Evolutionary conservation across 805 yeast genomes (phyloP), one percentile per base, ranked within the genome.

Genomic region (Danielia oregonensis): DNA sequence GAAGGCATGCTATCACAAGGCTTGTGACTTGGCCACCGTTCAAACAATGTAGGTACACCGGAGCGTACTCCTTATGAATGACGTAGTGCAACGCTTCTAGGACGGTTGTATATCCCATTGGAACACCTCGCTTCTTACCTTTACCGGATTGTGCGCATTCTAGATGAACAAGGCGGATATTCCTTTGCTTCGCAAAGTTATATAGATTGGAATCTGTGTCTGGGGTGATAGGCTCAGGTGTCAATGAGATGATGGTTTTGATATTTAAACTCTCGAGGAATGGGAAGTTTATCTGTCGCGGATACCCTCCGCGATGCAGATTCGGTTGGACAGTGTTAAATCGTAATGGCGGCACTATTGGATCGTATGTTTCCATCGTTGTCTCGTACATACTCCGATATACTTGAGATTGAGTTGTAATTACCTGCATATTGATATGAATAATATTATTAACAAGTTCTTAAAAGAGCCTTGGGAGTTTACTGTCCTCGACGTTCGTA

Each of bases 11-110:
- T 16, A 91, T 74, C 1, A 86, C 78, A 29, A 93, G 64, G 16
- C 91, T 77, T 0, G 95, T 86, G 2, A 86, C 82, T 44, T 86
- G 88, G 7, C 95, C 88, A 0, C 97, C 97, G 52, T 87, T 89
- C 17, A 80, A 63, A 57, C 97, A 91, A 58, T 91, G 96, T 4
- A 91, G 56, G 54, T 84, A 89, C 2, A 83, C 65, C 0, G 97
- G 96, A 8, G 80, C 74, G 43, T 70, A 63, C 13, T 72, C 70
- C 16, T 68, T 63, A 50, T 82, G 78, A 10, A 82, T 65, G 39
- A 88, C 63, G 25, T 76, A 61, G 39, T 75, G 76, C n/a, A 91
- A 57, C 1, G 82, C 82, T 31, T 69, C 63, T 1, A 72, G 55
- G 0, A 83, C 83, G 1, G 78, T 74, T 10, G 75, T 70, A 46